phyloP scores from a whole-genome alignment of 345 rosid genomes.

The Hibiscus tridactylites region DNA sequence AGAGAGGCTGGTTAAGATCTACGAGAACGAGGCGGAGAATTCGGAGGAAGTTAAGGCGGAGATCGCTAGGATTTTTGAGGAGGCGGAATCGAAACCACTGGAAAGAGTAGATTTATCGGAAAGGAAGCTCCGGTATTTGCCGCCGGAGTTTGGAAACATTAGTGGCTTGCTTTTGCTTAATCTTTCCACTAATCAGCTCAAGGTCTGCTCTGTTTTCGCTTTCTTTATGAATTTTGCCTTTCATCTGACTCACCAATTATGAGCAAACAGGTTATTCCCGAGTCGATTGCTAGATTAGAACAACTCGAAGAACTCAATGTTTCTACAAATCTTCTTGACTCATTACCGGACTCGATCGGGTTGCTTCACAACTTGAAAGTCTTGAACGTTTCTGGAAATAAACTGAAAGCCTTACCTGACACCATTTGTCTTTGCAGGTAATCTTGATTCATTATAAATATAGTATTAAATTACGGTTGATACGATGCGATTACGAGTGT shows the following conservation, averaged over 20 bases:
- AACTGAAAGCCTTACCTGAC: conserved; percentile 62
- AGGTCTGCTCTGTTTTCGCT: conserved; percentile 28
- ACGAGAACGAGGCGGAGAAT: conserved; percentile 42
- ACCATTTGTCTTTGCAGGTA: conserved; percentile 74
- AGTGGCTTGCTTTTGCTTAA: conserved; percentile 49
- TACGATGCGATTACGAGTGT: no score
- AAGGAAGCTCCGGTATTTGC: conserved; percentile 44
- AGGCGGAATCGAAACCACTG: conserved; percentile 37
- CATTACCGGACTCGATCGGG: conserved; percentile 80
- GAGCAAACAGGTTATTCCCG: conserved; percentile 62
- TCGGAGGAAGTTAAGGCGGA: conserved; percentile 31
- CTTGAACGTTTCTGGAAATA: conserved; percentile 63
- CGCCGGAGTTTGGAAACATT: conserved; percentile 76
- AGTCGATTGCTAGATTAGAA: conserved; percentile 69
- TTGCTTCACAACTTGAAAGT: conserved; percentile 54
- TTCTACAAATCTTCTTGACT: conserved; percentile 62
- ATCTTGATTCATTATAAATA: conserved; percentile 1
- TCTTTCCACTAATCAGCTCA: conserved; percentile 61
- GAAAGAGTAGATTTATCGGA: conserved; percentile 60
- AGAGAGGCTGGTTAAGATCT: conserved; percentile 54
- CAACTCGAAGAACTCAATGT: conserved; percentile 65
- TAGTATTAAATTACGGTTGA: no score
- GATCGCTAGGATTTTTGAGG: conserved; percentile 45
- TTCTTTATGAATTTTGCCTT: background rate
- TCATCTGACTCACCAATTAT: conserved; percentile 8